These are phyloP conservation scores for Lipomyces sp. DNA, from an alignment of 805 yeast genomes.

Conservation along the genomic window DNA sequence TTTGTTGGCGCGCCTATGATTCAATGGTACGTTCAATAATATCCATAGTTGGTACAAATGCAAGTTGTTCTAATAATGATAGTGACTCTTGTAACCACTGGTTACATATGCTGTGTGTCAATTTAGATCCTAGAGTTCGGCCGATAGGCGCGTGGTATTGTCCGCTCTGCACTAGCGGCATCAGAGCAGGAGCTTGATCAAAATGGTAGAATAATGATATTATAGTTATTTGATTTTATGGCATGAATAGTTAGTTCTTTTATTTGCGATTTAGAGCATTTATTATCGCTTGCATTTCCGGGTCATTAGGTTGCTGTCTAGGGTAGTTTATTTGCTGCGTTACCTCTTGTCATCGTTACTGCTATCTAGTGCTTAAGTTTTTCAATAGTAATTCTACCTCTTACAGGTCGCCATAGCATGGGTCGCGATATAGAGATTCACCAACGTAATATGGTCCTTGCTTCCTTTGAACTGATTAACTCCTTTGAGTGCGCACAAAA, in stretches of 20 bases:
- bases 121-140: constrained; percentile 13
- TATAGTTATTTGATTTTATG: not conserved
- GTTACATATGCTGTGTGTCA: constrained; percentile 30
- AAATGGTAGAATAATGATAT: not conserved
- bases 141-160: constrained; percentile 27
- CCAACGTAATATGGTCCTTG: too few species aligned
- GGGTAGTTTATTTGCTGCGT: not conserved
- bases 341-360: not conserved
- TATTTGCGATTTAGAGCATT: not conserved
- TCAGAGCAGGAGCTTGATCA: not conserved
- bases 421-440: not conserved
- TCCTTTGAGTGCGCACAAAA: too few species aligned
- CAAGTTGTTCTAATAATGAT: not conserved
- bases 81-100: constrained; percentile 31
- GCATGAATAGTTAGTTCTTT: not conserved
- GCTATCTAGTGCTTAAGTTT: not conserved
- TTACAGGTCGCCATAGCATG: not conserved
- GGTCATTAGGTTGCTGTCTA: not conserved
- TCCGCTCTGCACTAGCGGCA: constrained; percentile 26
- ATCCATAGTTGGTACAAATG: not conserved
- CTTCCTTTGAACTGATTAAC: too few species aligned
- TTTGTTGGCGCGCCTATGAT: constrained; percentile 35
- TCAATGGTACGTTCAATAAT: constrained; percentile 26
- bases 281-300: not conserved
- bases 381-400: not conserved